Conservation (phyloP, 306 rosid genomes). For the Carpinus viminea region DNA sequence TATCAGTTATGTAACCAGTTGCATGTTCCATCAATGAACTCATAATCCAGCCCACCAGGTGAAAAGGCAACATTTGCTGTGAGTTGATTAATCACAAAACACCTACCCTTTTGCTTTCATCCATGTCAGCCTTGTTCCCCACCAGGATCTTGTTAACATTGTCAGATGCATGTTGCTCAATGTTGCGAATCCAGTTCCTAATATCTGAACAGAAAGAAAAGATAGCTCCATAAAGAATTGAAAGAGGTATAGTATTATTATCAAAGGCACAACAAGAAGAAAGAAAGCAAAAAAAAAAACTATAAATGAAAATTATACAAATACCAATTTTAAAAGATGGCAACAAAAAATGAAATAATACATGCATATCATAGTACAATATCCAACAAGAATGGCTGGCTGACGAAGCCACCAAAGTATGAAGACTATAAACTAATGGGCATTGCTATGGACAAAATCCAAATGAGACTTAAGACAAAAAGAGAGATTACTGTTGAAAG, state of each 20-base stretch:
- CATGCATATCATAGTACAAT: not conserved
- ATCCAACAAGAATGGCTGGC: not conserved
- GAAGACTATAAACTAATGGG: not conserved
- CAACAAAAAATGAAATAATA: not conserved
- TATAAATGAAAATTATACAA: not conserved
- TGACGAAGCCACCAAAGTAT: not conserved
- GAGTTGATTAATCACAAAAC: constrained; percentile 9
- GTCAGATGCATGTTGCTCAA: constrained; percentile 84
- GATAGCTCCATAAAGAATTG: constrained; percentile 16
- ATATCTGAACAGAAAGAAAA: constrained; percentile 54
- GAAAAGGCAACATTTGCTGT: constrained; percentile 12
- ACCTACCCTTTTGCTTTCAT: constrained; percentile 80
- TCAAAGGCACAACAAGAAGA: not conserved
- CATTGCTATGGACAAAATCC: constrained; percentile 19
- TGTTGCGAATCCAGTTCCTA: constrained; percentile 86
- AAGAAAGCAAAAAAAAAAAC: not conserved
- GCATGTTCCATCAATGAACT: constrained; percentile 3
- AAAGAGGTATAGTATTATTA: not conserved
- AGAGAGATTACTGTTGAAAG: constrained; percentile 62
- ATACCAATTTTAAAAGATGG: not conserved
- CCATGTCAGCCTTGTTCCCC: constrained; percentile 91
- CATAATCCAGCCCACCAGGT: constrained; percentile 10
- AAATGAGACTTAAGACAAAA: constrained; percentile 32
- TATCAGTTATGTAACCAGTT: constrained; percentile 7
- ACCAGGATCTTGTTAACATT: constrained; percentile 79